Conservation (phyloP, 768 basidiomycete genomes). For the Trametes cubensis region DNA sequence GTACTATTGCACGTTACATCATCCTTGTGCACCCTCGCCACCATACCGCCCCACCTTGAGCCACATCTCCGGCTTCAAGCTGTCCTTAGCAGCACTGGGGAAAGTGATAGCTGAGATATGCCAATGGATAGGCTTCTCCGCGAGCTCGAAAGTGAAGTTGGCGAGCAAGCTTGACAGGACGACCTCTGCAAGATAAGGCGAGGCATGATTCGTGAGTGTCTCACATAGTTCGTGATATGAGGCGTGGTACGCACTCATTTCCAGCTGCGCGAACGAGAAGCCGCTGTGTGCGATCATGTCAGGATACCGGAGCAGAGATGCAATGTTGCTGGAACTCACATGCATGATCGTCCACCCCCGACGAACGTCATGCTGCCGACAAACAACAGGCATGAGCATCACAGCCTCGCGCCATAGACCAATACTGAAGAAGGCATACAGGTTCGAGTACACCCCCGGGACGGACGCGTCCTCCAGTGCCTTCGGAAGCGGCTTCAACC, state of each 20-base stretch:
- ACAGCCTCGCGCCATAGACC: not conserved
- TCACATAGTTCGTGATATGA: no score
- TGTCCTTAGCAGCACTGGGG: conserved; percentile 22
- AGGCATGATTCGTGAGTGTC: not conserved
- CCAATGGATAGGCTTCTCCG: conserved; percentile 23
- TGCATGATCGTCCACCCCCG: conserved; percentile 16
- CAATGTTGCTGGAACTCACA: not conserved
- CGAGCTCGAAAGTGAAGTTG: conserved; percentile 25
- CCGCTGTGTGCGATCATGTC: not conserved
- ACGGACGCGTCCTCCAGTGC: conserved; percentile 16
- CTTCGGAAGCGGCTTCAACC: conserved; percentile 23
- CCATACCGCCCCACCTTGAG: conserved; percentile 17
- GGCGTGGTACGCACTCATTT: conserved; percentile 24
- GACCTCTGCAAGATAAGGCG: conserved; percentile 12
- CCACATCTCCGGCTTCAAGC: conserved; percentile 24
- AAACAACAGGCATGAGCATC: not conserved
- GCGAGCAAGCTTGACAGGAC: conserved; percentile 20
- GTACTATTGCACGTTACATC: not conserved
- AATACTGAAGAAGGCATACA: conserved; percentile 12
- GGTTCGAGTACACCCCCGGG: conserved; percentile 23
- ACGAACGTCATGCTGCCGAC: conserved; percentile 20
- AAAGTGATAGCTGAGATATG: conserved; percentile 21
- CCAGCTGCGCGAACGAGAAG: conserved; percentile 21
- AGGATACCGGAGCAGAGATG: no score
- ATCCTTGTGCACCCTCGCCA: not conserved